Conservation (phyloP, 148 eudicot genomes). For the Fagopyrum esculentum region DNA sequence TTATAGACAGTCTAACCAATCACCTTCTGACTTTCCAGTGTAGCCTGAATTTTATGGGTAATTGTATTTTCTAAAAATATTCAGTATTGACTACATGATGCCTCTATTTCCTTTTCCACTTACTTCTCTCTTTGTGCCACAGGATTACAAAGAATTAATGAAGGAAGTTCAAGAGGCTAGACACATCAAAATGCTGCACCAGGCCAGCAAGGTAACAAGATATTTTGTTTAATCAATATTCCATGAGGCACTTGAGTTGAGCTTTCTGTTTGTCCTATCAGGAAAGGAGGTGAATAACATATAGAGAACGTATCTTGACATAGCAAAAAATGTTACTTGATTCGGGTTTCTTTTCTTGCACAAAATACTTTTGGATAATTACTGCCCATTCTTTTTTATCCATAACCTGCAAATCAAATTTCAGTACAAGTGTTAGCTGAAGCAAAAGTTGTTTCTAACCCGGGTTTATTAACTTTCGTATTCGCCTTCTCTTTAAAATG, state of each 20-base stretch:
- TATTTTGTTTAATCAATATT: neutral
- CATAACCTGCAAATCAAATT: no score
- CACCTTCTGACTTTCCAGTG: neutral
- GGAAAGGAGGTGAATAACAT: neutral
- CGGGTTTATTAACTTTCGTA: no score
- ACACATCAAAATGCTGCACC: constrained; percentile 98
- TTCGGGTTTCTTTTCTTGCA: no score
- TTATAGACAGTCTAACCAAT: neutral
- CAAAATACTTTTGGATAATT: neutral
- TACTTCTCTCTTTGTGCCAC: constrained; percentile 15
- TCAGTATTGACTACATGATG: neutral
- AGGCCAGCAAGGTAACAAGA: constrained; percentile 77
- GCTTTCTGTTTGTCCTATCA: constrained; percentile 1
- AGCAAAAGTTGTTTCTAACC: no score
- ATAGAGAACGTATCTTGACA: neutral
- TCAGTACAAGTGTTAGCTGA: no score
- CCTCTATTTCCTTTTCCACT: neutral
- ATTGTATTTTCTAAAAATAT: neutral
- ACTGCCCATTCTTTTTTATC: neutral
- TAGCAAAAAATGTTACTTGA: neutral
- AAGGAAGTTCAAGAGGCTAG: no score
- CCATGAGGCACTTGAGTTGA: neutral
- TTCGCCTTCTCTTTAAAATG: no score
- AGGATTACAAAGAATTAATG: constrained; percentile 86
- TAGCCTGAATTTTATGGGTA: neutral